Evolutionary conservation across 2,329 filamentous ascomycete genomes (phyloP), one percentile per base, ranked within the genome.

Genomic region (Geosmithia morbida): DNA sequence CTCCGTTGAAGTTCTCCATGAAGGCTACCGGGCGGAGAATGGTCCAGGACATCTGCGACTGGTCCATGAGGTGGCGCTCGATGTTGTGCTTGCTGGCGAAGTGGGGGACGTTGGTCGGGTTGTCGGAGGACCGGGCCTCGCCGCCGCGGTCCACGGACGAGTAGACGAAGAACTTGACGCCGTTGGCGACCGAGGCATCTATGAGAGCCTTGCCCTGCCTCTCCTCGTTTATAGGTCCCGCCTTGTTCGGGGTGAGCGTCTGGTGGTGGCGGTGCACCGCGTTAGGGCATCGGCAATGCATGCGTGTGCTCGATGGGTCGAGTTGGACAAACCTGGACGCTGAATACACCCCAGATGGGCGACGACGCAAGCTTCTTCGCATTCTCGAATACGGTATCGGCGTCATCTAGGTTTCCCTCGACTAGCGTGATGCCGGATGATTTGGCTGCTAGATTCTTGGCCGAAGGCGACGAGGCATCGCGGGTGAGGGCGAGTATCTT

Each of bases 401-500:
- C 59, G 40, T 79, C 63, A 47, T 75, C 64, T 13, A 83, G 61
- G 51, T 82, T 66, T 7, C 79, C 79, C 53, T 79, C 62, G 3
- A 83, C 67, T 1, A 83, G 53, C 20, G 68, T 68, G 52, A 81
- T 68, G 13, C 66, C 66, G 7, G 69, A 54, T 1, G 70, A 69
- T 48, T 68, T 62, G 10, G 61, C 49, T 2, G 60, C 54, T 2
- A 80, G 68, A 16, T 62, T 63, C 55, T 75, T 65, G 1, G 78
- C 74, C 2, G 67, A 67, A 1, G 60, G 45, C 0, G 75, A 78
- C n/a, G 60, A 56, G 1, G 68, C 54, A 54, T 81, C 68, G 50
- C 79, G 74, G 2, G 79, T 82, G 19, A 83, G 65, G 7, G 79
- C 80, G 16, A 79, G 66, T 46, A 83, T 74, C 13, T 70, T 65